phyloP scores from a whole-genome alignment of 2,329 filamentous ascomycete genomes.

The Rugonectria rugulosa region DNA sequence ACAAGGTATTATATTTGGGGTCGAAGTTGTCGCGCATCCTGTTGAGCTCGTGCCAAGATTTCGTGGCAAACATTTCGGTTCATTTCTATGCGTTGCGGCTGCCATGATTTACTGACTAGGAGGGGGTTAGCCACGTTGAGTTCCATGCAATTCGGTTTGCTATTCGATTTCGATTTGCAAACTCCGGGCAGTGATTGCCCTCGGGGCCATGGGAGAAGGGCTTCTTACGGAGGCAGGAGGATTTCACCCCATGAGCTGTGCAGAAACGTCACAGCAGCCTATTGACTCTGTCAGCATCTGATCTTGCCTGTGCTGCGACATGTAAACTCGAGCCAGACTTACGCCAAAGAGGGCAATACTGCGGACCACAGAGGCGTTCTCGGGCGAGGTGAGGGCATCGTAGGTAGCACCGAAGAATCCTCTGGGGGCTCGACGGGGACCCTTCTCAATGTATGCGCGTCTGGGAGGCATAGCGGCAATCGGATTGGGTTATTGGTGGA shows the following conservation, averaged over 20 bases:
- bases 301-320: background rate
- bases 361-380: slow-evolving; percentile 73
- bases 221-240: slow-evolving; percentile 68
- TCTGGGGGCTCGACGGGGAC: slow-evolving; percentile 50
- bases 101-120: slow-evolving; percentile 38
- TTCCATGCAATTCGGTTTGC: too few relatives aligned
- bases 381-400: slow-evolving; percentile 68
- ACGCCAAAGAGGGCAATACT: slow-evolving; percentile 74
- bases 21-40: background rate
- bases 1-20: slow-evolving; percentile 31
- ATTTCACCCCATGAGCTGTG: slow-evolving; percentile 73
- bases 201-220: background rate
- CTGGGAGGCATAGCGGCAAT: slow-evolving; percentile 67
- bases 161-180: background rate
- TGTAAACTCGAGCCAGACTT: slow-evolving; percentile 53
- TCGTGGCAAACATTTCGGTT: too few relatives aligned
- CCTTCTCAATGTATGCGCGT: slow-evolving; percentile 61
- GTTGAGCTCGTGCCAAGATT: background rate
- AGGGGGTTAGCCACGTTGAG: slow-evolving; percentile 23
- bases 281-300: slow-evolving; percentile 16
- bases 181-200: background rate
- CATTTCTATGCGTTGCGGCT: too few relatives aligned
- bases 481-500: background rate
- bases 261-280: slow-evolving; percentile 73
- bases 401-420: slow-evolving; percentile 67